phyloP scores from a whole-genome alignment of 768 basidiomycete species.

The Mrakia gelida region DNA sequence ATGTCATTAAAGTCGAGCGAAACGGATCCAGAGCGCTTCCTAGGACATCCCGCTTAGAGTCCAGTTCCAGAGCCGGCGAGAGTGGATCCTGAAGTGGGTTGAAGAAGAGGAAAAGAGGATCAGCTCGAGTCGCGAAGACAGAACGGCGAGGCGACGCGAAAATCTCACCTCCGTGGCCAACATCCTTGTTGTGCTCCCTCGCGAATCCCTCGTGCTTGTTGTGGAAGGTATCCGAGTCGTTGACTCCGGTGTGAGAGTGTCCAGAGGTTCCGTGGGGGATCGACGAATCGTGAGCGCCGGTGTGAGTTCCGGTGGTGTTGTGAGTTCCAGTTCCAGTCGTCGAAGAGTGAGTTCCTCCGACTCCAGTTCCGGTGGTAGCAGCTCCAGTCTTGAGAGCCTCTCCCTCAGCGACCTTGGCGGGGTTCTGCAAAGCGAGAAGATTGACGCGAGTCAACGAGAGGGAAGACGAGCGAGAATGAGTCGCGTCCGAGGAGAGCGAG shows the following conservation, averaged over 20 bases:
- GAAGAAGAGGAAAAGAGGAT: neutral
- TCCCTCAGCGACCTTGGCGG: conserved; percentile 18
- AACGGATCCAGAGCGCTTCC: too few species aligned
- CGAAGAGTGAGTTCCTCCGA: neutral
- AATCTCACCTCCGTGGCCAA: too few species aligned
- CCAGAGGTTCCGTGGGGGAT: too few species aligned
- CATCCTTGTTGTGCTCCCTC: neutral
- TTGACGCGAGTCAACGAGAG: neutral
- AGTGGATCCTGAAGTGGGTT: neutral
- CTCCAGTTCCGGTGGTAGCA: neutral
- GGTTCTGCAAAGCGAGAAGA: neutral
- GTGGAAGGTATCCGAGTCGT: neutral
- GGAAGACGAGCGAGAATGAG: neutral
- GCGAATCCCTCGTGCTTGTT: neutral
- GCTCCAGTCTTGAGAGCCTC: conserved; percentile 1
- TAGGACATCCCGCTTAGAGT: neutral
- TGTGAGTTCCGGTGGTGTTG: neutral
- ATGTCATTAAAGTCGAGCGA: too few species aligned
- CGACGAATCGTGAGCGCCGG: neutral
- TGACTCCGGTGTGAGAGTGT: neutral
- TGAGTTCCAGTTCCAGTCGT: neutral
- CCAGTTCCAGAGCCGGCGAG: neutral
- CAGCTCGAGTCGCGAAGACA: too few species aligned
- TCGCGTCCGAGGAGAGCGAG: too few species aligned
- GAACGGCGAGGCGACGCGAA: too few species aligned